Base-by-base conservation (phyloP, 2,329 filamentous ascomycete genomes). In the Ophidiomyces ophidiicola region DNA sequence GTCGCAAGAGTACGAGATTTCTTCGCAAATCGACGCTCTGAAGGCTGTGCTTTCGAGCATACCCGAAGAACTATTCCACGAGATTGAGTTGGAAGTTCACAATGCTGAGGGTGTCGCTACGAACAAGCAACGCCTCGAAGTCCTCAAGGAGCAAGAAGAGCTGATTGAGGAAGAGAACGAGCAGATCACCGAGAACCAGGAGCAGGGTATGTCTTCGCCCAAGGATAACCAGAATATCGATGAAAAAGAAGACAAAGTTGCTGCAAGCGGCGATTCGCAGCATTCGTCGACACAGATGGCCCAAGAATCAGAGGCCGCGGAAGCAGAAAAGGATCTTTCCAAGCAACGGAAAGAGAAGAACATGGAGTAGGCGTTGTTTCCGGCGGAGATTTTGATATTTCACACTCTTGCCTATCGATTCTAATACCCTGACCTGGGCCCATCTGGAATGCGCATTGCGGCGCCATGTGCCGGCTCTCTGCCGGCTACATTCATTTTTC, bases 51-150 rank as follows among this genome's bases (percentile, higher is more conserved):
- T 98, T 28, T 92, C 84, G 28, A 87, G 82, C 44, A 96, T 98
- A 46, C 90, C 90, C 2, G 90, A 98, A 63, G 90, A 98, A 62
- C 72, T 98, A 28, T 98, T 92, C 82, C 90, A 98, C 70, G 90
- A 98, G 69, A 94, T 98, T 47, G 90, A 96, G 64, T 80, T 98
- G 21, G 90, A 98, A 67, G 86, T 98, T 6, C 85, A 94, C 71
- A 93, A 80, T 45, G 87, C 88, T 34, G 90, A 98, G 66, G 90
- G 90, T 45, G 88, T 87, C 7, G 90, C 90, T 17, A 98, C 90
- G 49, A 98, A 98, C 75, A 94, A 92, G 73, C 90, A 96, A 70
- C 82, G 90, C 59, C 80, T 98, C 29, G 90, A 98, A 68, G 90
- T 98, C 11, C 74, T 98, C 57, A 92, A 86, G 73, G 90, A 98